These are phyloP conservation scores for Phytophthora cryptogea DNA, from an alignment of 352 stramenopile species.

Conservation along the genomic window DNA sequence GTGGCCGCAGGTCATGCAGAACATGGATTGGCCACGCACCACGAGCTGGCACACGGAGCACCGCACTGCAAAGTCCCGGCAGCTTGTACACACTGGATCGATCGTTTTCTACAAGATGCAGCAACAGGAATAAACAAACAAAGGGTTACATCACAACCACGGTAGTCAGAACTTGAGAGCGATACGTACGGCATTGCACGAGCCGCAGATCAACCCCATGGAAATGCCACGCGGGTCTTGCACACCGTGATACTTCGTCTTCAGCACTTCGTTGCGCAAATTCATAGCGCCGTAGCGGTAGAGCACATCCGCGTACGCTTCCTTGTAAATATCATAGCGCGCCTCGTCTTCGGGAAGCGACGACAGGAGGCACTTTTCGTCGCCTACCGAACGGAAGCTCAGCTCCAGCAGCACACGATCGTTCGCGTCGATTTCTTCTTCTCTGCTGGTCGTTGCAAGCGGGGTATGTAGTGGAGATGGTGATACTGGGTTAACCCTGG, in stretches of 20 bases:
- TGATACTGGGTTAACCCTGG: slow-evolving; percentile 15
- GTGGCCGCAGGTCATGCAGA: slow-evolving; percentile 86
- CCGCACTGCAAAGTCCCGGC: slow-evolving; percentile 75
- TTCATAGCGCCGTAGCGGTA: slow-evolving; percentile 83
- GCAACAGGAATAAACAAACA: background rate
- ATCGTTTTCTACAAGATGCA: slow-evolving; percentile 45
- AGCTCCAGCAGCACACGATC: slow-evolving; percentile 62
- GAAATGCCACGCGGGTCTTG: slow-evolving; percentile 56
- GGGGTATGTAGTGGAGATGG: slow-evolving; percentile 24
- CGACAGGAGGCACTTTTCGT: slow-evolving; percentile 58
- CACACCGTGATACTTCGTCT: slow-evolving; percentile 41
- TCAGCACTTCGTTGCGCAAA: slow-evolving; percentile 73
- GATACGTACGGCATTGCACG: slow-evolving; percentile 61
- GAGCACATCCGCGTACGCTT: slow-evolving; percentile 78
- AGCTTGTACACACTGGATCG: slow-evolving; percentile 62
- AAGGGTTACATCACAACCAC: background rate
- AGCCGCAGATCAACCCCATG: slow-evolving; percentile 67
- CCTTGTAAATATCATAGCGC: slow-evolving; percentile 84
- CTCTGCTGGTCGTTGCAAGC: slow-evolving; percentile 10
- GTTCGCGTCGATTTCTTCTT: slow-evolving; percentile 42
- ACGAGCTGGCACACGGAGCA: slow-evolving; percentile 86
- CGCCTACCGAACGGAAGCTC: slow-evolving; percentile 39
- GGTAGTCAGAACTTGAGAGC: background rate
- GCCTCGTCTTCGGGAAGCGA: slow-evolving; percentile 49
- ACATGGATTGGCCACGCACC: slow-evolving; percentile 86